phyloP scores from a whole-genome alignment of 2,329 filamentous ascomycete genomes.

The Fusarium papillatum region DNA sequence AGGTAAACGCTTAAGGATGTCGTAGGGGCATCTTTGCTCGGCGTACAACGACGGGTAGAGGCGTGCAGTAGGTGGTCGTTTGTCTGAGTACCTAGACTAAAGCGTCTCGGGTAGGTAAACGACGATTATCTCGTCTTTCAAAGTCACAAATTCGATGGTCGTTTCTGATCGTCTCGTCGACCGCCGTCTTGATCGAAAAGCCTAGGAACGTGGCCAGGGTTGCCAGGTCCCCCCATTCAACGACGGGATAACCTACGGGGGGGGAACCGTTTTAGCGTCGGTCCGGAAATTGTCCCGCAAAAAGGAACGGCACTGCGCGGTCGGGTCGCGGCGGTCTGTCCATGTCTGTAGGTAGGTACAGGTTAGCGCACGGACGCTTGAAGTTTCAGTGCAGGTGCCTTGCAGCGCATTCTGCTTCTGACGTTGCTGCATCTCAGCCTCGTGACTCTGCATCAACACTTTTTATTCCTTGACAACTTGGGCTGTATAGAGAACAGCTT shows the following conservation, averaged over 20 bases:
- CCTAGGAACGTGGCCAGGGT: constrained; percentile 39
- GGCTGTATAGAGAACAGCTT: neutral
- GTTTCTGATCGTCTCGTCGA: constrained; percentile 32
- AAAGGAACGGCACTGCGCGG: constrained; percentile 19
- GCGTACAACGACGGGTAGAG: constrained; percentile 16
- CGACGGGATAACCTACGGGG: constrained; percentile 6
- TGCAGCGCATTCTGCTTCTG: constrained; percentile 18
- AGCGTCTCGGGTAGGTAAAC: constrained; percentile 19
- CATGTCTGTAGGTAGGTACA: constrained; percentile 8
- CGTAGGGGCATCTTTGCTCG: constrained; percentile 46
- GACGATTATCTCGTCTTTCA: constrained; percentile 18
- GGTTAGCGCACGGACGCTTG: constrained; percentile 30
- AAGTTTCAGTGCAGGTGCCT: constrained; percentile 24
- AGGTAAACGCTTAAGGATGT: constrained; percentile 37
- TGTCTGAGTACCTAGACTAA: constrained; percentile 10
- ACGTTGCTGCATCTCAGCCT: constrained; percentile 32
- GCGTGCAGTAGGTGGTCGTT: constrained; percentile 1
- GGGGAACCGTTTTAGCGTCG: constrained; percentile 40
- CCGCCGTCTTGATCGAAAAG: constrained; percentile 42
- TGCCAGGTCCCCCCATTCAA: constrained; percentile 35
- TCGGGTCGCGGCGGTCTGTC: neutral
- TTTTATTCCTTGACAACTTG: neutral
- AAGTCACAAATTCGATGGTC: neutral
- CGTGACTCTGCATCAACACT: constrained; percentile 20
- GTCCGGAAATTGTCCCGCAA: constrained; percentile 54